phyloP scores from a whole-genome alignment of 2,329 filamentous ascomycete species.

The Trichoderma asperellum region DNA sequence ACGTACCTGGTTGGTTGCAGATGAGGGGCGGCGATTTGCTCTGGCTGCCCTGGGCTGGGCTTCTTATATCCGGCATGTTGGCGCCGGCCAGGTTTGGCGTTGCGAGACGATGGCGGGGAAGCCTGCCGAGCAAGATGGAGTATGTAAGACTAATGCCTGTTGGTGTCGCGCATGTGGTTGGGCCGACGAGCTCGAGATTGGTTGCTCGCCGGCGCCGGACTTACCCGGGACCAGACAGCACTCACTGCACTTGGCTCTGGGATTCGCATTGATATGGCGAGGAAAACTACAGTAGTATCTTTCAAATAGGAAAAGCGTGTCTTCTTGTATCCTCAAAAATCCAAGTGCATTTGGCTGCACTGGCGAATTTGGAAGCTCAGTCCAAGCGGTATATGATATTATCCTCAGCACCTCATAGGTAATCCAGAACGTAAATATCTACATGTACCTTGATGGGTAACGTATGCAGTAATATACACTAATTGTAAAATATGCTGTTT shows the following conservation, averaged over 20 bases:
- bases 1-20: neutral
- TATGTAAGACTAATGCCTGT: neutral
- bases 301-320: neutral
- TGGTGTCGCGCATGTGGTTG: neutral
- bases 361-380: too few relatives aligned
- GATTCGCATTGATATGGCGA: neutral
- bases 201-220: neutral
- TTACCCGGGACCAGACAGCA: neutral
- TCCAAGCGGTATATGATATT: too few relatives aligned
- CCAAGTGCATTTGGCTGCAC: too few relatives aligned
- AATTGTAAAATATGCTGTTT: too few relatives aligned
- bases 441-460: too few relatives aligned
- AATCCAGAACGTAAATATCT: neutral
- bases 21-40: neutral
- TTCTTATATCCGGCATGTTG: neutral
- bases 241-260: neutral
- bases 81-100: neutral
- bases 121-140: neutral
- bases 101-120: conserved; percentile 23
- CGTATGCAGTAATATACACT: too few relatives aligned
- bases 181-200: neutral
- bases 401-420: too few relatives aligned
- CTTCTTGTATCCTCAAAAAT: neutral
- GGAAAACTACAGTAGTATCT: neutral
- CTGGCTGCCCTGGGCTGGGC: neutral